These are phyloP conservation scores for Colletotrichum musicola DNA, from an alignment of 2,329 filamentous ascomycete species.

Conservation along the genomic window DNA sequence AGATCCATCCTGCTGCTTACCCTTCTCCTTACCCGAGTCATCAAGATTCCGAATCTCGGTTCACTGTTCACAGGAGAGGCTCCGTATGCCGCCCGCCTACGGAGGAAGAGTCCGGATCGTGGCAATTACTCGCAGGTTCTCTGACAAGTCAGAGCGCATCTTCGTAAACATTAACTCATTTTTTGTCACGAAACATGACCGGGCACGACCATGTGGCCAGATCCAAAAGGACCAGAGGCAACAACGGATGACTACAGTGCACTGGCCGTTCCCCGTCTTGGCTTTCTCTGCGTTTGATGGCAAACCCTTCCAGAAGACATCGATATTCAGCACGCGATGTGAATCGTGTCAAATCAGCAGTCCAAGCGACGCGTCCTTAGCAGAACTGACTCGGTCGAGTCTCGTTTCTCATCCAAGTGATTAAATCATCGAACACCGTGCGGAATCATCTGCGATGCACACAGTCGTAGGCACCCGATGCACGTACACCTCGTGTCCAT, in stretches of 20 bases:
- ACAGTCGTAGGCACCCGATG: too few relatives aligned
- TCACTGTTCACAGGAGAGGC: too few relatives aligned
- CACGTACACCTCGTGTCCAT: too few relatives aligned
- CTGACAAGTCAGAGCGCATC: slow-evolving; percentile 23
- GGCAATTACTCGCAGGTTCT: slow-evolving; percentile 24
- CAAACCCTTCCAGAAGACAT: slow-evolving; percentile 24
- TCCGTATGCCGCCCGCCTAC: too few relatives aligned
- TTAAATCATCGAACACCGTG: background rate
- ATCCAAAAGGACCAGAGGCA: background rate
- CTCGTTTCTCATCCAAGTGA: background rate
- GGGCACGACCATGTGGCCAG: slow-evolving; percentile 16
- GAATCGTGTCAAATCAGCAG: slow-evolving; percentile 7
- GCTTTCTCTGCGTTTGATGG: background rate
- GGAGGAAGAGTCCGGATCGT: too few relatives aligned
- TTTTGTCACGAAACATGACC: slow-evolving; percentile 25
- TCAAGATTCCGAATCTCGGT: background rate
- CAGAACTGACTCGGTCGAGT: background rate
- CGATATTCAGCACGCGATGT: slow-evolving; percentile 15
- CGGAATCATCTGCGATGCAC: too few relatives aligned
- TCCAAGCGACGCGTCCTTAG: slow-evolving; percentile 6
- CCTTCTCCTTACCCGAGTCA: slow-evolving; percentile 8
- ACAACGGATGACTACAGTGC: slow-evolving; percentile 13
- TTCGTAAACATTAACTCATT: slow-evolving; percentile 24
- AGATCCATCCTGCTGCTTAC: background rate
- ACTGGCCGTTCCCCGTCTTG: slow-evolving; percentile 15